Conservation (phyloP, 306 rosid species). For the Cucumis hystrix region DNA sequence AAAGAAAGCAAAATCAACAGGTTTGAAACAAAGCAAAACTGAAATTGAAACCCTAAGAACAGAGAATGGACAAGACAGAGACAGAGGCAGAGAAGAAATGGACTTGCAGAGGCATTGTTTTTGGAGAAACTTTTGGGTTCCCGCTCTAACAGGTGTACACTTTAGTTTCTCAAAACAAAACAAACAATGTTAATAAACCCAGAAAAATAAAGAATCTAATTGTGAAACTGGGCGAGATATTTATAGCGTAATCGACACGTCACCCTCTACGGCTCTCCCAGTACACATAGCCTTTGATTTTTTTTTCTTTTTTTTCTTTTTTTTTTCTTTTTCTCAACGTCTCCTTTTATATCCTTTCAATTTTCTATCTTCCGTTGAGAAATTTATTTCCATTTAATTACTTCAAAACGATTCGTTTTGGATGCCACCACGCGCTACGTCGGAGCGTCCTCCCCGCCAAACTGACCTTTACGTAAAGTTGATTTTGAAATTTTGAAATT, state of each 20-base stretch:
- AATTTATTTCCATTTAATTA: background rate
- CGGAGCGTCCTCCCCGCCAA: conserved; percentile 3
- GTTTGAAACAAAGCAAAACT: conserved; percentile 9
- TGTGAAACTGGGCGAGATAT: conserved; percentile 17
- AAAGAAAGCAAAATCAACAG: background rate
- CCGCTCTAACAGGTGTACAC: conserved; percentile 57
- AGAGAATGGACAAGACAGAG: conserved; percentile 7
- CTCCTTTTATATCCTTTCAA: background rate
- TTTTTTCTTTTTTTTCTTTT: no score
- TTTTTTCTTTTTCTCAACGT: background rate
- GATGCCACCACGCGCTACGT: background rate
- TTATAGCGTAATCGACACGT: conserved; percentile 20
- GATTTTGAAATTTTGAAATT: background rate
- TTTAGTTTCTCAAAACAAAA: conserved; percentile 3
- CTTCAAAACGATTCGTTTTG: background rate
- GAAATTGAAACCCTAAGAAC: conserved; percentile 39
- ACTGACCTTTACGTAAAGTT: background rate
- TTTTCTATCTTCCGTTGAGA: background rate
- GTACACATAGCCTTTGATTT: background rate
- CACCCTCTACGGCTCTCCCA: background rate
- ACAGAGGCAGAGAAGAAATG: conserved; percentile 7
- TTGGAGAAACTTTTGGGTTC: conserved; percentile 45
- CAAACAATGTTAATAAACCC: no score
- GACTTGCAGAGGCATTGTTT: conserved; percentile 17
- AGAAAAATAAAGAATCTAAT: conserved; percentile 11